A percentile compares a stretch with the other conserved stretches of the same genome.
Conservation (phyloP, 495 filamentous ascomycete genomes). For the Penicillium cataractarum region DNA sequence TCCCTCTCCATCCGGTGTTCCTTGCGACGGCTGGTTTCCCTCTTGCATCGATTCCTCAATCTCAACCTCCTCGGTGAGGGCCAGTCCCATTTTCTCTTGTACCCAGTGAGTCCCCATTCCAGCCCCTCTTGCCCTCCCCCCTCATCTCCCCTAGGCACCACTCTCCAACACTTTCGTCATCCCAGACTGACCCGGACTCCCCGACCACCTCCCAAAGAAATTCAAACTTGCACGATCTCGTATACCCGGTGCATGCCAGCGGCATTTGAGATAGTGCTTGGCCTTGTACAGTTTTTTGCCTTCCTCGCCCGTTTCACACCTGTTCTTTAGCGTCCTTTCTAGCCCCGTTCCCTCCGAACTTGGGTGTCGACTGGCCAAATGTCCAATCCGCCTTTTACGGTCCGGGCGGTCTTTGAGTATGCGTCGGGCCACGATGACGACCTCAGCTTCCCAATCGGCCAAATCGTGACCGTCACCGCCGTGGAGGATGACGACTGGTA, state of each 20-base stretch:
- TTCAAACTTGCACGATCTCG: slow-evolving; percentile 2
- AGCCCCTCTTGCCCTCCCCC: slow-evolving; percentile 17
- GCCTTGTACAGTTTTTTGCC: slow-evolving; percentile 25
- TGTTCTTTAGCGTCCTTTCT: slow-evolving; percentile 24
- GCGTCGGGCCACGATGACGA: slow-evolving; percentile 90
- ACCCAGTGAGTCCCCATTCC: slow-evolving; percentile 23
- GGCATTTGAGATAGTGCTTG: slow-evolving; percentile 22
- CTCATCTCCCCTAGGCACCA: slow-evolving; percentile 36
- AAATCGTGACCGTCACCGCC: slow-evolving; percentile 91
- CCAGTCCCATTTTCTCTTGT: slow-evolving; percentile 14
- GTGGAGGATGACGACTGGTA: slow-evolving; percentile 97
- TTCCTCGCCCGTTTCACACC: slow-evolving; percentile 22
- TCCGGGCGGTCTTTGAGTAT: slow-evolving; percentile 95
- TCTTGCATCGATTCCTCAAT: slow-evolving; percentile 20
- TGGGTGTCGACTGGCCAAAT: slow-evolving; percentile 55
- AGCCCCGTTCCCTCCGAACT: slow-evolving; percentile 27
- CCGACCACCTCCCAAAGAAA: slow-evolving; percentile 8
- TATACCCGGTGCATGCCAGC: slow-evolving; percentile 25
- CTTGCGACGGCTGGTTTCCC: slow-evolving; percentile 16
- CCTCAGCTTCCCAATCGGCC: slow-evolving; percentile 80
- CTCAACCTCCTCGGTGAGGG: slow-evolving; percentile 11
- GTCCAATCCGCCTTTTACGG: slow-evolving; percentile 82
- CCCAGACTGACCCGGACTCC: slow-evolving; percentile 25
- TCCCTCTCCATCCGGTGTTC: slow-evolving; percentile 20
- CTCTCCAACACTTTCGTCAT: slow-evolving; percentile 25